These are phyloP conservation scores for Glebionis coronaria DNA, from an alignment of 129 eudicot species.

Conservation along the genomic window DNA sequence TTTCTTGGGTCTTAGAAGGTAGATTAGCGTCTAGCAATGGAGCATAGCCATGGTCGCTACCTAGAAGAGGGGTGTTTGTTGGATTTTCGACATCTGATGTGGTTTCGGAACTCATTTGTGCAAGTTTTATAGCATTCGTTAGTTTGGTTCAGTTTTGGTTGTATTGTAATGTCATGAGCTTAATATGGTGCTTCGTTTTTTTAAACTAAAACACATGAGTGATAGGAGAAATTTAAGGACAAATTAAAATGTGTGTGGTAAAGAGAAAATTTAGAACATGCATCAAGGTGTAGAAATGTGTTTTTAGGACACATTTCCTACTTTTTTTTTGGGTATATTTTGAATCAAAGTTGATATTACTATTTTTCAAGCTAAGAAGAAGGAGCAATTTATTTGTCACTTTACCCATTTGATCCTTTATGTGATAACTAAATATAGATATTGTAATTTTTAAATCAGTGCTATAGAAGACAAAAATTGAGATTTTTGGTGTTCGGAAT, in stretches of 20 bases:
- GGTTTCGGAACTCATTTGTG: conserved; percentile 30
- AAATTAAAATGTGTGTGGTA: conserved; percentile 27
- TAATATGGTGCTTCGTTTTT: conserved; percentile 16
- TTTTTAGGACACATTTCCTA: conserved; percentile 2
- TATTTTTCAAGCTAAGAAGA: background rate
- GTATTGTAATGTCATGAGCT: conserved; percentile 21
- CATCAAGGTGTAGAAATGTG: background rate
- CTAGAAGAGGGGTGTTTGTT: conserved; percentile 22
- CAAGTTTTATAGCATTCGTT: conserved; percentile 9
- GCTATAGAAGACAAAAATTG: no score
- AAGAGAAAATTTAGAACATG: conserved; percentile 31
- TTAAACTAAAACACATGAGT: conserved; percentile 5
- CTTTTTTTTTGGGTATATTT: background rate
- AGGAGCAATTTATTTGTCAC: background rate
- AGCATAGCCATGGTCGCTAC: conserved; percentile 22
- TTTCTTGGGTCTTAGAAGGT: conserved; percentile 26
- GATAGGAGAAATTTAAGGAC: conserved; percentile 28
- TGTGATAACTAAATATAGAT: no score
- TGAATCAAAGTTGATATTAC: background rate
- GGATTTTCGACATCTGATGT: conserved; percentile 35
- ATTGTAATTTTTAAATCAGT: no score
- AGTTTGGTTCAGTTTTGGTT: conserved; percentile 23
- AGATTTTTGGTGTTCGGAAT: no score
- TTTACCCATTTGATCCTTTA: no score
- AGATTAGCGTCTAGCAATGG: conserved; percentile 32